A percentile compares a stretch with the other conserved stretches of the same genome.
Conservation (phyloP, 306 rosid genomes). For the Cicer judaicum region DNA sequence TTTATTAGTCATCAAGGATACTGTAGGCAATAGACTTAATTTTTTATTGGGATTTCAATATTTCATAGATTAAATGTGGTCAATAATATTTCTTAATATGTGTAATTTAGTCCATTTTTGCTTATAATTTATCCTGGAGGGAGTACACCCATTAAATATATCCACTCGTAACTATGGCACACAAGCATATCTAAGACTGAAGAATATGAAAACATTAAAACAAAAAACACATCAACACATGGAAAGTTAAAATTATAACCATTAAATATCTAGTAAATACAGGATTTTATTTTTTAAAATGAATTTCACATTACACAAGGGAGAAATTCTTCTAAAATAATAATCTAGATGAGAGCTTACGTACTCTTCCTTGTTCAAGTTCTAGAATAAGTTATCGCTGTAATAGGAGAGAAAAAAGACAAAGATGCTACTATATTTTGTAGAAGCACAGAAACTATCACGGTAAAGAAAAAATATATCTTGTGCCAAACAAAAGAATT, state of each 20-base stretch:
- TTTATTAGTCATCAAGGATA: no score
- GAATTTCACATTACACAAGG: constrained; percentile 20
- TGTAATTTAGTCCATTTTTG: no score
- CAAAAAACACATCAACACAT: not conserved
- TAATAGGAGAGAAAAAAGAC: not conserved
- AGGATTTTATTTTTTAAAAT: constrained; percentile 5
- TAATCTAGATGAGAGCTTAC: constrained; percentile 2
- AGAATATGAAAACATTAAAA: constrained; percentile 16
- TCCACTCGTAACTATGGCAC: not conserved
- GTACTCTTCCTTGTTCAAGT: constrained; percentile 31
- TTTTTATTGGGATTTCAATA: no score
- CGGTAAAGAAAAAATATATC: constrained; percentile 15
- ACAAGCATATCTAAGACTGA: not conserved
- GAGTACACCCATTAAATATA: not conserved
- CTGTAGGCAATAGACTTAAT: no score
- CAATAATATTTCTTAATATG: no score
- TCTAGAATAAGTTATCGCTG: not conserved
- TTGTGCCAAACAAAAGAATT: constrained; percentile 2
- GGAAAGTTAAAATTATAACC: not conserved
- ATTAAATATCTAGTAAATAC: constrained; percentile 13
- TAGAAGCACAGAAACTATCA: constrained; percentile 19
- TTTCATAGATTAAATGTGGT: no score
- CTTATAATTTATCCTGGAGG: no score
- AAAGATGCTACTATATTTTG: constrained; percentile 11
- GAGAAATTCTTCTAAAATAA: constrained; percentile 10